Evolutionary conservation across 805 yeast species (phyloP).

Genomic region (Saccharomycopsis amapae): DNA sequence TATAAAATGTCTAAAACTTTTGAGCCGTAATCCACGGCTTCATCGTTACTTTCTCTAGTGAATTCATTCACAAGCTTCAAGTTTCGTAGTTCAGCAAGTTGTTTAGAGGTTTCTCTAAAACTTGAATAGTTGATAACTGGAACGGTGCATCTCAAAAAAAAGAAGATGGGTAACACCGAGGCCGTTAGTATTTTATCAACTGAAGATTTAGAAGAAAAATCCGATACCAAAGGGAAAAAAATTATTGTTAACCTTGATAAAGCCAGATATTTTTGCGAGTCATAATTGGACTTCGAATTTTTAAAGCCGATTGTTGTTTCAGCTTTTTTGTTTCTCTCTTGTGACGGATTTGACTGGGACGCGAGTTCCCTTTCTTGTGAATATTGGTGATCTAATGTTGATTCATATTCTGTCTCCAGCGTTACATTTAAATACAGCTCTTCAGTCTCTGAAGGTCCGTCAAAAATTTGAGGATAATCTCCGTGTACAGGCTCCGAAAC

Average conservation of each 20-base stretch:
- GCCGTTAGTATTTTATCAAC: constrained; percentile 20
- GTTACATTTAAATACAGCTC: background rate
- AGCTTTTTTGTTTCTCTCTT: background rate
- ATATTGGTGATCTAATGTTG: too few relatives aligned
- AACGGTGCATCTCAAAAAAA: constrained; percentile 28
- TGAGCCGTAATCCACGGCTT: background rate
- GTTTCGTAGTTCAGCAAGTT: constrained; percentile 4
- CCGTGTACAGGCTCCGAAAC: constrained; percentile 4
- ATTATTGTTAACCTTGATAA: background rate
- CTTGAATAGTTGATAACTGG: constrained; percentile 31
- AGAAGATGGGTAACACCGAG: constrained; percentile 25
- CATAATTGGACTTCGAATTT: background rate
- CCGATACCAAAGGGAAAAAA: constrained; percentile 22
- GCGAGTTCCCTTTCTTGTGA: too few relatives aligned
- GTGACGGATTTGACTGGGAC: background rate
- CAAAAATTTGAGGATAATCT: too few relatives aligned
- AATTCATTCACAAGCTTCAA: constrained; percentile 3
- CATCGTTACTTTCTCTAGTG: background rate
- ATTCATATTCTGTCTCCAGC: too few relatives aligned
- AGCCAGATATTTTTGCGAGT: background rate
- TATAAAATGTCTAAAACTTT: constrained; percentile 1
- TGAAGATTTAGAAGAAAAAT: constrained; percentile 20
- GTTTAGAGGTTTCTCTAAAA: constrained; percentile 6
- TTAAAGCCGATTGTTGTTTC: background rate
- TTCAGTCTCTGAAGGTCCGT: background rate